Base-by-base conservation (phyloP, 2,329 filamentous ascomycete genomes). In the Alternaria triticimaculans region DNA sequence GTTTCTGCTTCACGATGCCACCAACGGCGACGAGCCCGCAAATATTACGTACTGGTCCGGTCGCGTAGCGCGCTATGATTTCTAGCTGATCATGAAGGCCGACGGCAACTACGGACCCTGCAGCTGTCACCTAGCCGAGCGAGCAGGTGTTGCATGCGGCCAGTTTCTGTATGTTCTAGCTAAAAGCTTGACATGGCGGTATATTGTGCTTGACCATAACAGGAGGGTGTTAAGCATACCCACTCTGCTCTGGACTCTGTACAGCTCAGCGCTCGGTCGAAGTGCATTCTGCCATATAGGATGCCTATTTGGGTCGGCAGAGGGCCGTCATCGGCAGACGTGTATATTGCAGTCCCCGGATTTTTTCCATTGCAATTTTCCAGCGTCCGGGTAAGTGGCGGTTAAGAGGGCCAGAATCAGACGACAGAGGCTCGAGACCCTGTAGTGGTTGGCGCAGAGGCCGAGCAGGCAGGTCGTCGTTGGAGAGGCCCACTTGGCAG, bases 21-120 rank as follows among this genome's bases (percentile, higher is more conserved):
- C 56, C 50, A 65, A 45, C 49, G 49, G 65, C 61, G 56, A 48
- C 56, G 46, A 65, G 43, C 49, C 51, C 62, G 58, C 62, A 60
- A 53, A 44, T 61, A 64, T 73, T 73, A 73, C 70, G 71, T 73
- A 72, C 62, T 62, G 59, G 45, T 44, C 63, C 53, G 62, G 50
- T 53, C 51, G 56, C 56, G 49, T 60, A 68, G 60, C 60, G 65
- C 66, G 68, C 70, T 68, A 70, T 49, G 28, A 45, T 28, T 28
- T 30, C 57, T 65, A 62, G 61, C 46, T 61, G 45, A 50, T 55
- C 26, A 23, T 63, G 30, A 43, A 64, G 55, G 21, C 60, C 63
- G 64, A 60, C 69, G 66, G 69, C 66, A 61, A 60, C 69, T 66
- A 67, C 20, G 15, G 56, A 58, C 60, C 60, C 56, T 66, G 65